Evolutionary conservation across 1,284 basidiomycete species (phyloP), one percentile per base, ranked within the genome.

Genomic region (Farysia itapuensis): DNA sequence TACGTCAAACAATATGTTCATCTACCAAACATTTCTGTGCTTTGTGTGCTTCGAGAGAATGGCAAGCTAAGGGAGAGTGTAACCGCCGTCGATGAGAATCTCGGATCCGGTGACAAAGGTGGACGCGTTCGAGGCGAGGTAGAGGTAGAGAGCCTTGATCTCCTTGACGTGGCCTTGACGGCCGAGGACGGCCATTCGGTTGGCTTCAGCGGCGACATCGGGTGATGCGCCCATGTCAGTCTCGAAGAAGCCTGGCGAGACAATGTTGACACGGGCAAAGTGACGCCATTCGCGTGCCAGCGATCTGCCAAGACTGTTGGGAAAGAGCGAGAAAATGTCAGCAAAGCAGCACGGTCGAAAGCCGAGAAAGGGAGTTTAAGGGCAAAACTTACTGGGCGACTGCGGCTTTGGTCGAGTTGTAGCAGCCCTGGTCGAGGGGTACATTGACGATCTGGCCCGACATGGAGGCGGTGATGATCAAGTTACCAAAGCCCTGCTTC

Each of bases 251-350:
- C 75, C 75, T 2, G 76, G 76, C 8, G 69, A 70, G 47, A 77
- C 64, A 19, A 67, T 70, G 66, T 77, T 77, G 54, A 72, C 67
- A 2, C 77, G 64, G 2, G 77, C 75, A 49, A 77, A 74, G 15
- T 71, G 43, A n/a, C 66, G 39, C 66, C 66, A 71, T 22, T 71
- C 68, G 12, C 66, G 42, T 0, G 68, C 68, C 12, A 71, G 54
- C 11, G 44, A 53, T 35, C 64, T 69, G 43, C 64, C 63, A 37
- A 71, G 44, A 37, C n/a, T n/a, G n/a, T n/a, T n/a, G n/a, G n/a
- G n/a, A n/a, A n/a, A n/a, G n/a, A n/a, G n/a, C n/a, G n/a, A n/a
- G n/a, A n/a, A n/a, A n/a, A n/a, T n/a, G n/a, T n/a, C n/a, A n/a
- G n/a, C n/a, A n/a, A n/a, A n/a, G n/a, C n/a, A n/a, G n/a, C n/a